phyloP scores from a whole-genome alignment of 2,329 filamentous ascomycete species.

The Xylariaceae sp. region DNA sequence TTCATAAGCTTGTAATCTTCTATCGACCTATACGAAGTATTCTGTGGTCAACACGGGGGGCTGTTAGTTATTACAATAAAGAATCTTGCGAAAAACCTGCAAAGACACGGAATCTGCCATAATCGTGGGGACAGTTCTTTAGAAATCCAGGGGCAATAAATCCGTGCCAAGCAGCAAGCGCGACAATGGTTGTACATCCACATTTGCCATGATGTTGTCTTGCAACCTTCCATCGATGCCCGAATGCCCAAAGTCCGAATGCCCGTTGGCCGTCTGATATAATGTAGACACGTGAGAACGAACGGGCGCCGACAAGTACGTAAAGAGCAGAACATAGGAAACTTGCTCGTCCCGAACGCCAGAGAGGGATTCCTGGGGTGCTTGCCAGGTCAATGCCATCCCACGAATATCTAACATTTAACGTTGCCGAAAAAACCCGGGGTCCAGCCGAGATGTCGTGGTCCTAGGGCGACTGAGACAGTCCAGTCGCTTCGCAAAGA shows the following conservation, averaged over 20 bases:
- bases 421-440: conserved; percentile 7
- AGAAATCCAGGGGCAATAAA: neutral
- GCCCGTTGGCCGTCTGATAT: conserved; percentile 20
- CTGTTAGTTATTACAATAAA: conserved; percentile 21
- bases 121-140: conserved; percentile 8
- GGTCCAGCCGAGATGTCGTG: conserved; percentile 9
- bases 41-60: conserved; percentile 5
- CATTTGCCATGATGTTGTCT: conserved; percentile 5
- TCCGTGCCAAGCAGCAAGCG: conserved; percentile 4
- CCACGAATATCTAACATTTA: conserved; percentile 13
- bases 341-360: conserved; percentile 7
- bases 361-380: conserved; percentile 5
- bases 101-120: conserved; percentile 12
- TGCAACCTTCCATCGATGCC: conserved; percentile 16
- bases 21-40: conserved; percentile 16
- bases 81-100: conserved; percentile 3
- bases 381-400: conserved; percentile 9
- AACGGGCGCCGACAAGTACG: conserved; percentile 4
- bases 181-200: conserved; percentile 5
- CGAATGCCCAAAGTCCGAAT: conserved; percentile 18
- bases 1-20: conserved; percentile 6
- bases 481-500: neutral
- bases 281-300: conserved; percentile 16
- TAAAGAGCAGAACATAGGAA: conserved; percentile 16
- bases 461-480: conserved; percentile 3